Base-by-base conservation (phyloP, 2,329 filamentous ascomycete genomes). In the Domatiomyces catenatus region DNA sequence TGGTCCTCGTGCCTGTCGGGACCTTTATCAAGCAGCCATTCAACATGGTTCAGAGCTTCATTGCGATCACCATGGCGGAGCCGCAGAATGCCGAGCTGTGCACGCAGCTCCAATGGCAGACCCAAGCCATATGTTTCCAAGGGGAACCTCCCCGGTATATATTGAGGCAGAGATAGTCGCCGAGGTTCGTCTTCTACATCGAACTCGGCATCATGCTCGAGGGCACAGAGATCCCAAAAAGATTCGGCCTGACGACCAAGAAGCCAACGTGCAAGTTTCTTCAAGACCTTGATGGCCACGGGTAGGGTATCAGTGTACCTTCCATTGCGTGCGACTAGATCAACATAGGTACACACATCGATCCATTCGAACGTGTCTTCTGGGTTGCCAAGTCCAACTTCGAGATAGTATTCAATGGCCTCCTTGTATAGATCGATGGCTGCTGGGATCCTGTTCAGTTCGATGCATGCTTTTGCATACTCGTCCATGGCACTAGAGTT, bases 41-140 rank as follows among this genome's bases (percentile, higher is more conserved):
- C 69, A 51, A 90, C 72, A 61, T 90, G 85, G 56, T 69, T 83
- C 68, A 85, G 72, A 17, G 86, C 88, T 69, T 96, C 90, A 12
- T 78, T 69, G 19, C 73, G 66, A 15, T 77, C 69, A 0, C 79
- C 80, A 53, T 86, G 71, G 50, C 79, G 81, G 36, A 94, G 68
- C n/a, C 92, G 80, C 62, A 87, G 90, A 3, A 90, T 70, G 2
- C 86, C 90, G 55, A 98, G 70, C 62, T 90, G 92, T 24, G 86
- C 77, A 18, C 90, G 81, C 43, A 98, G 71, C 58, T 95, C 88
- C 4, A 89, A 65, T 0, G 90, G 90, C 42, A 95, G 70, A 1
- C 81, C 79, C 42, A 75, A 66, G 0, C 86, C 88, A 63, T 94
- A 94, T 0, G 75, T 70, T 5, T 74, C 70, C 3, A 67, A 61